These are phyloP conservation scores for Arxiozyma heterogenica DNA, from an alignment of 1,139 yeast species.

Conservation along the genomic window DNA sequence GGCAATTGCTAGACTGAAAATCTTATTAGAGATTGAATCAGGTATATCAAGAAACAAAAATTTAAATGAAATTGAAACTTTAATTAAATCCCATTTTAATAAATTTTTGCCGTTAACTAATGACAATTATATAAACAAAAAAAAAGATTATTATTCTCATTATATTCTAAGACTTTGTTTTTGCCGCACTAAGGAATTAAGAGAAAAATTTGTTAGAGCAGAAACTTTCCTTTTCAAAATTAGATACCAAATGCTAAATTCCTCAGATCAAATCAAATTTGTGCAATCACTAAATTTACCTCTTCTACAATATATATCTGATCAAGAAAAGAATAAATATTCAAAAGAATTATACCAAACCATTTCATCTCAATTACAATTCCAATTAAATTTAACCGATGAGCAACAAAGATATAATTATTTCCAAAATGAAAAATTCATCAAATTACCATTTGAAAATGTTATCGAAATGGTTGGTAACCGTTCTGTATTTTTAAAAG, in stretches of 20 bases:
- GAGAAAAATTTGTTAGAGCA: constrained; percentile 67
- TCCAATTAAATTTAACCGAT: constrained; percentile 30
- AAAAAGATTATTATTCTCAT: constrained; percentile 89
- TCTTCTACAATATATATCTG: constrained; percentile 56
- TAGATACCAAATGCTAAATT: constrained; percentile 57
- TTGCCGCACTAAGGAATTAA: constrained; percentile 78
- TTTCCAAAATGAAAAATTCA: constrained; percentile 52
- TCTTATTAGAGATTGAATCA: constrained; percentile 77
- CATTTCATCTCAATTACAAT: constrained; percentile 27
- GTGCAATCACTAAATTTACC: constrained; percentile 52
- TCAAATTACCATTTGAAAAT: constrained; percentile 79
- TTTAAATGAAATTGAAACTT: constrained; percentile 53
- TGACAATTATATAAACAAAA: constrained; percentile 46
- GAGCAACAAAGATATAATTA: constrained; percentile 28
- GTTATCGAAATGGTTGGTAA: constrained; percentile 67
- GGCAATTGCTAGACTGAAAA: constrained; percentile 87
- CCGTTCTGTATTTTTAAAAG: constrained; percentile 54
- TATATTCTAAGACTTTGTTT: constrained; percentile 80
- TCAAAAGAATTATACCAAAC: constrained; percentile 49
- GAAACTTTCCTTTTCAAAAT: constrained; percentile 69
- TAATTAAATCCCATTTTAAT: constrained; percentile 56
- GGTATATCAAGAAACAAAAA: constrained; percentile 57
- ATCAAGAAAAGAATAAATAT: constrained; percentile 49
- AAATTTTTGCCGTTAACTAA: constrained; percentile 54
- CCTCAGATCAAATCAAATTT: constrained; percentile 64